These are phyloP conservation scores for Cyphellophora attinorum DNA, from an alignment of 2,329 filamentous ascomycete genomes.

Conservation along the genomic window DNA sequence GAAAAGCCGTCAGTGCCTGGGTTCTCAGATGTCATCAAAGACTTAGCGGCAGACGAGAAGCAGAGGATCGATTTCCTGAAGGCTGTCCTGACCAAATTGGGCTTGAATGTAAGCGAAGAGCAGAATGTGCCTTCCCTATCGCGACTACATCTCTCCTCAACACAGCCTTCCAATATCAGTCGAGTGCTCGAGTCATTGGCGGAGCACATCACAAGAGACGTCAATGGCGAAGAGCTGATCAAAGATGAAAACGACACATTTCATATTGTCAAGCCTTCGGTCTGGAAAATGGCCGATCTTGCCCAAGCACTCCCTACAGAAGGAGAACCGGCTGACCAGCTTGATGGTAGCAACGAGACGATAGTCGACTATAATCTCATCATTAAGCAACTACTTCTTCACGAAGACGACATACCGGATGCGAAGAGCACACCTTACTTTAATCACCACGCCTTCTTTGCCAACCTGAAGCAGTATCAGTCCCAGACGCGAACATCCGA, in stretches of 20 bases:
- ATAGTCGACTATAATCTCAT: slow-evolving; percentile 67
- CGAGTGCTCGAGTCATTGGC: slow-evolving; percentile 55
- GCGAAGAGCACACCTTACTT: slow-evolving; percentile 73
- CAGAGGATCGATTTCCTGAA: slow-evolving; percentile 66
- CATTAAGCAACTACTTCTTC: slow-evolving; percentile 63
- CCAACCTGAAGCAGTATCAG: slow-evolving; percentile 60
- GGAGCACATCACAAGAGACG: slow-evolving; percentile 57
- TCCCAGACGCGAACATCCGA: slow-evolving; percentile 31
- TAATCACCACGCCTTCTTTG: slow-evolving; percentile 71
- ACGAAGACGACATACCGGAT: slow-evolving; percentile 58
- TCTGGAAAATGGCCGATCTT: slow-evolving; percentile 49
- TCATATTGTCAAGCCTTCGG: slow-evolving; percentile 58
- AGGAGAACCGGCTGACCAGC: slow-evolving; percentile 22
- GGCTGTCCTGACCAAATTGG: slow-evolving; percentile 69
- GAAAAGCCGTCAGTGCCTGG: slow-evolving; percentile 55
- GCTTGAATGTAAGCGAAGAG: slow-evolving; percentile 65
- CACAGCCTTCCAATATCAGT: slow-evolving; percentile 53
- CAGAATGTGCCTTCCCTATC: slow-evolving; percentile 69
- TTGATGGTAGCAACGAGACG: slow-evolving; percentile 36
- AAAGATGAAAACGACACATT: slow-evolving; percentile 78
- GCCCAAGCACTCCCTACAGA: slow-evolving; percentile 39
- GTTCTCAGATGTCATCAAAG: slow-evolving; percentile 61
- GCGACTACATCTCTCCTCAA: slow-evolving; percentile 68
- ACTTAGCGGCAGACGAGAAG: slow-evolving; percentile 59
- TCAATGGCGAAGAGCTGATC: slow-evolving; percentile 61